Conservation (phyloP, 805 yeast genomes). For the Ogataea thermomethanolica region DNA sequence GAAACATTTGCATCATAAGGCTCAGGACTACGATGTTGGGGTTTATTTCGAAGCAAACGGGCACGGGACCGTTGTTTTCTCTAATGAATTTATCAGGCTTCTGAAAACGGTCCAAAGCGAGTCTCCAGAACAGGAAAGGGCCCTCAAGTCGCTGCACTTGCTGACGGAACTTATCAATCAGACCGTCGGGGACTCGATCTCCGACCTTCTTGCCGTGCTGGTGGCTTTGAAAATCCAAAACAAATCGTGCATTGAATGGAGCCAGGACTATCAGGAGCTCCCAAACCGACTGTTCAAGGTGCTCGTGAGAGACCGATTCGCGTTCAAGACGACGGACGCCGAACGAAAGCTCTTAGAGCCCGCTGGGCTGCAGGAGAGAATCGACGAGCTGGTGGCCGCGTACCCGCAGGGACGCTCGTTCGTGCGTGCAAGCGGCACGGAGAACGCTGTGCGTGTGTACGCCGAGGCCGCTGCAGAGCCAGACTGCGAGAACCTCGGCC, state of each 20-base stretch:
- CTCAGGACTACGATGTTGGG: slow-evolving; percentile 81
- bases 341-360: slow-evolving; percentile 82
- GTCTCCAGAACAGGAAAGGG: slow-evolving; percentile 43
- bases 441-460: slow-evolving; percentile 93
- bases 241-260: slow-evolving; percentile 65
- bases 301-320: slow-evolving; percentile 73
- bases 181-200: slow-evolving; percentile 96
- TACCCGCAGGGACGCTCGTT: slow-evolving; percentile 73
- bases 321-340: slow-evolving; percentile 84
- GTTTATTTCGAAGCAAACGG: slow-evolving; percentile 98
- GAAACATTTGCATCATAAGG: slow-evolving; percentile 92
- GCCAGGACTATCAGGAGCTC: slow-evolving; percentile 69
- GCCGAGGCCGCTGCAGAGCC: slow-evolving; percentile 71
- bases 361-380: slow-evolving; percentile 65
- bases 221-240: slow-evolving; percentile 50
- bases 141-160: slow-evolving; percentile 52
- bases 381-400: slow-evolving; percentile 60
- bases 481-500: slow-evolving; percentile 46
- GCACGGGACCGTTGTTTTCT: slow-evolving; percentile 94
- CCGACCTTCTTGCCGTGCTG: slow-evolving; percentile 82
- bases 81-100: slow-evolving; percentile 45
- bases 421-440: slow-evolving; percentile 97
- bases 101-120: slow-evolving; percentile 36
- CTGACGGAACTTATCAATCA: slow-evolving; percentile 81
- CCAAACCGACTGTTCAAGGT: slow-evolving; percentile 85